Evolutionary conservation across 129 eudicot genomes (phyloP).

Genomic region (Mikania micrantha): DNA sequence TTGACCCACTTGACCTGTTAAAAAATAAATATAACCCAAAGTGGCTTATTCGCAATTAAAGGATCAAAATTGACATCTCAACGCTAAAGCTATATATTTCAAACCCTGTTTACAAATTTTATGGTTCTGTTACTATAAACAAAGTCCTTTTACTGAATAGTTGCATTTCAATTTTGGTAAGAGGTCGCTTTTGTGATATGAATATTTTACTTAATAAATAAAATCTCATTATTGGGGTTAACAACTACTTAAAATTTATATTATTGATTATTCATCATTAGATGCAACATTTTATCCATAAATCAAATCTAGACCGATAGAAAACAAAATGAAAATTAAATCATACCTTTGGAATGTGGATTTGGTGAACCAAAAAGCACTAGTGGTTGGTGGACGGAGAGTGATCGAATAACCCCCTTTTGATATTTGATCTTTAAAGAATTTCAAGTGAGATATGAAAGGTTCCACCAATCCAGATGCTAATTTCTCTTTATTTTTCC

Average conservation of each 20-base stretch:
- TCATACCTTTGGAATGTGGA: constrained; percentile 81
- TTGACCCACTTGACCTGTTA: not conserved
- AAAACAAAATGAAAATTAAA: not conserved
- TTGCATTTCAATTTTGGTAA: not conserved
- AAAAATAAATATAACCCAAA: not conserved
- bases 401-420: constrained; percentile 96
- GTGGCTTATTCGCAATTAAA: not conserved
- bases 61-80: not conserved
- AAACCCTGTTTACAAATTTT: not conserved
- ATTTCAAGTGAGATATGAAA: constrained; percentile 71
- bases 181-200: not conserved
- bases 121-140: not conserved
- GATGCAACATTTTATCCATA: constrained; percentile 9
- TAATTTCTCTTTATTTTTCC: constrained; percentile 70
- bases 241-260: not conserved
- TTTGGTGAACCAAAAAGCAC: constrained; percentile 76
- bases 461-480: constrained; percentile 97
- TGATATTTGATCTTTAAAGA: constrained; percentile 82
- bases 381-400: constrained; percentile 60
- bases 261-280: not conserved
- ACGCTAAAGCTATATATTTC: not conserved
- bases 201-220: not conserved
- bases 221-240: not conserved
- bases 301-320: not conserved
- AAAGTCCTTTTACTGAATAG: not conserved